These are phyloP conservation scores for Rhypophila decipiens DNA, from an alignment of 495 filamentous ascomycete genomes.

Conservation along the genomic window DNA sequence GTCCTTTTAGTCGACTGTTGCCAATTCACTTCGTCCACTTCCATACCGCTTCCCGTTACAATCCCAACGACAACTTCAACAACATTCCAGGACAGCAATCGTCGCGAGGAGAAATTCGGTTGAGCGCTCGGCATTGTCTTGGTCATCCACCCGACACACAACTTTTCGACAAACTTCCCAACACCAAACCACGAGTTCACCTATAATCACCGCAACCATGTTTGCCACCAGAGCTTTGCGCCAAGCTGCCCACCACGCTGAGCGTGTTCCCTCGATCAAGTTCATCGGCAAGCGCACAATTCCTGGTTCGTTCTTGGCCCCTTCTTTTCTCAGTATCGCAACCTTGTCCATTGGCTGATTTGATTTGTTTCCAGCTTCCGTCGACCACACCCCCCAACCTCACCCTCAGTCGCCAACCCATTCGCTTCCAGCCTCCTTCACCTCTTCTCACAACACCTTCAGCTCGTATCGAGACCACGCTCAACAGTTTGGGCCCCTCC, in stretches of 20 bases:
- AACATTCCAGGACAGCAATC: constrained; percentile 17
- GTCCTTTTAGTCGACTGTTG: constrained; percentile 8
- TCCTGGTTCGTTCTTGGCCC: constrained; percentile 58
- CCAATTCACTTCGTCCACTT: neutral
- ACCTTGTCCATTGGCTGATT: constrained; percentile 2
- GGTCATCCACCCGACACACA: neutral
- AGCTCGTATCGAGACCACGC: constrained; percentile 87
- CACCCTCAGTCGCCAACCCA: constrained; percentile 54
- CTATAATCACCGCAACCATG: constrained; percentile 44
- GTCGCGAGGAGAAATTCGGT: constrained; percentile 21
- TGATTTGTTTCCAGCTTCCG: constrained; percentile 40
- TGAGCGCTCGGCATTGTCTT: neutral
- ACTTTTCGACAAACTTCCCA: neutral
- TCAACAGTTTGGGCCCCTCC: constrained; percentile 87
- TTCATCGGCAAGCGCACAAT: constrained; percentile 84
- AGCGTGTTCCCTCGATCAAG: constrained; percentile 76
- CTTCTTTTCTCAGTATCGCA: neutral
- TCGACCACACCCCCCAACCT: constrained; percentile 76
- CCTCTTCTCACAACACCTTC: constrained; percentile 70
- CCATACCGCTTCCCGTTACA: no score
- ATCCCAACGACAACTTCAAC: no score
- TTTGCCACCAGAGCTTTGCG: constrained; percentile 60
- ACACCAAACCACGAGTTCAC: constrained; percentile 2
- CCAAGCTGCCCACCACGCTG: constrained; percentile 53
- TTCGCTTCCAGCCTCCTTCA: constrained; percentile 53